Evolutionary conservation across 352 stramenopile species (phyloP), one percentile per base, ranked within the genome.

Genomic region (Globisporangium radiosum): DNA sequence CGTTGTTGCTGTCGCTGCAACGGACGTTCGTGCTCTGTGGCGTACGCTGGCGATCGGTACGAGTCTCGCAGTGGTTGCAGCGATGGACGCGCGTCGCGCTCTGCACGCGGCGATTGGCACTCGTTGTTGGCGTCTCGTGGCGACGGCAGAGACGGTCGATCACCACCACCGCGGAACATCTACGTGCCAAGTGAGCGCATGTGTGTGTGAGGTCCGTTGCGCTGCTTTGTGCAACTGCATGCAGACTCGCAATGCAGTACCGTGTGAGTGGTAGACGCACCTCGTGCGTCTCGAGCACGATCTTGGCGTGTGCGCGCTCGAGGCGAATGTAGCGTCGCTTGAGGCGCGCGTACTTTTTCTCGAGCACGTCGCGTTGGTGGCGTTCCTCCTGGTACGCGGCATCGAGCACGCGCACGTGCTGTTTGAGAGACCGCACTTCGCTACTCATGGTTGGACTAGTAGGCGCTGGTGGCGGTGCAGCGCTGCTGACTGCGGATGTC

Each of bases 261-360:
- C 25, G 25, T 33, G 25, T 3, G 25, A 33, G 25, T 33, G 25
- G 25, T 33, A 33, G 11, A 44, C 40, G 25, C 47, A 72, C 62
- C 37, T 36, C 56, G 2, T 62, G 47, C 8, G 39, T 43, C 7
- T 60, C 61, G 49, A 72, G 60, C 50, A 85, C 45, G 51, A 79
- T 58, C 47, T 76, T 72, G 38, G 64, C 61, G 60, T 87, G 75
- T 15, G 70, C 64, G 19, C 69, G 78, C 66, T 90, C 76, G 42
- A 90, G 70, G 9, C 74, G 76, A 50, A 84, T 64, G 63, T 86
- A 89, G 43, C 69, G 71, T 7, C 81, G 76, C 62, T 91, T 91
- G 58, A 91, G 66, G 1, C 74, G 74, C 48, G 70, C 67, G 54
- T 91, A 91, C 63, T 91, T 91, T 59, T 82, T 80, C 57, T 88